Evolutionary conservation across 495 filamentous ascomycete genomes (phyloP), one percentile per base, ranked within the genome.

Genomic region (Halenospora varia): DNA sequence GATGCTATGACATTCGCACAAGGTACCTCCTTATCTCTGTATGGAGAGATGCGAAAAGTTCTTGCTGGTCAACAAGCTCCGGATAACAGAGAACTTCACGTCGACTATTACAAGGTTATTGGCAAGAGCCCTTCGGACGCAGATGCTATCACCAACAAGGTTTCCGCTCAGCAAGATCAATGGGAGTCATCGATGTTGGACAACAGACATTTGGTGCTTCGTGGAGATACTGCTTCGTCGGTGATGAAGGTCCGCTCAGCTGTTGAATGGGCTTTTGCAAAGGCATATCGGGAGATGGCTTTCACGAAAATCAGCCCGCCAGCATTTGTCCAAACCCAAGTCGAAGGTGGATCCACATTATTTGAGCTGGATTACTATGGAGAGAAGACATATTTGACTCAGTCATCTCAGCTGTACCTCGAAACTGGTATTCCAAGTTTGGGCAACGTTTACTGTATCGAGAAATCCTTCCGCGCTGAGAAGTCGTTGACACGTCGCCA

Each of bases 381-480:
- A 63, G 88, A 97, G 71, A 85, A 86, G 68, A 89, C 95, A 58
- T 99, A 90, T 71, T 81, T 99, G 55, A 99, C 94, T 13, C 94
- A 99, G 73, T 97, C 93, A 0, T 96, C 91, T 9, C 94, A 99
- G 75, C 83, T 99, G 22, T 99, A 99, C 72, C 89, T 99, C 55
- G 94, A 99, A 76, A 97, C 95, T 25, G 92, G 88, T 57, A 77
- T 99, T 13, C 90, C 91, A 15, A 90, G 87, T 20, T 77, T 97
- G 56, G 94, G 94, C 56, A 88, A 97, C 65, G 92, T 96, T 57
- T 99, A 90, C 81, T 97, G 93, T 71, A 90, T 99, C 59, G 93
- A 96, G 75, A 94, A 96, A 64, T 97, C 94, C 10, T 99, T 97
- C 85, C 93, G 94, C 51, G 94, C 94, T 22, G 94, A 99, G 72